Base-by-base conservation (phyloP, 495 filamentous ascomycete genomes). In the Pseudomonodictys pantanalensis region DNA sequence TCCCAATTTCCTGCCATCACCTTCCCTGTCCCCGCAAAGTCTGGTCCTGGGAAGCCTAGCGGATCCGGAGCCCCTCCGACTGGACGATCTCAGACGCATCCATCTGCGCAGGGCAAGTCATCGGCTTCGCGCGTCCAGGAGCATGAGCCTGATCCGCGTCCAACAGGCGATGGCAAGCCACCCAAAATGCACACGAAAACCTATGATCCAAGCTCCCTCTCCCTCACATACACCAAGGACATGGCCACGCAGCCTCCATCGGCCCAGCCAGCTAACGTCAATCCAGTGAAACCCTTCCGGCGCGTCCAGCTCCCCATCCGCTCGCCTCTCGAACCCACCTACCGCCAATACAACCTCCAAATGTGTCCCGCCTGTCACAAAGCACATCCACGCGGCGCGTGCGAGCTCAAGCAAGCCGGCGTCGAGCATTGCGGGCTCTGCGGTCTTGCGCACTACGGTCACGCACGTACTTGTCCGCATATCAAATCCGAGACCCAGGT, bases 351-450 rank as follows among this genome's bases (percentile, higher is more conserved):
- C 43, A 23, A 58, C 0, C 28, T 48, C n/a, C 8, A 41, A 15
- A 22, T 44, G 15, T 90, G 87, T 61, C 54, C 74, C 1, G 83
- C 78, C 17, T 91, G 87, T 71, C 53, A 65, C 2, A 64, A 68
- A 12, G 47, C 44, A 18, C 87, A 91, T 66, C 67, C 72, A 1
- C 58, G 66, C 8, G 88, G 88, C 5, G 67, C 67, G 15, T 91
- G 87, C 60, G 79, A 79, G 2, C 73, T 89, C 39, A 86, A 82
- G 64, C 23, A 74, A 5, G 81, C 83, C 18, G 85, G 84, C 0
- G 73, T 78, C 9, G 85, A 90, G 64, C 68, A 75, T 52, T 91
- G 87, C 66, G 78, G 77, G 8, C 76, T 89, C 2, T 91, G 87
- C 62, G 85, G 85, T 9, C 71, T 86, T 23, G 84, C 87, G 3